Conservation (phyloP, 352 stramenopile genomes). For the Phytophthora idaei region DNA sequence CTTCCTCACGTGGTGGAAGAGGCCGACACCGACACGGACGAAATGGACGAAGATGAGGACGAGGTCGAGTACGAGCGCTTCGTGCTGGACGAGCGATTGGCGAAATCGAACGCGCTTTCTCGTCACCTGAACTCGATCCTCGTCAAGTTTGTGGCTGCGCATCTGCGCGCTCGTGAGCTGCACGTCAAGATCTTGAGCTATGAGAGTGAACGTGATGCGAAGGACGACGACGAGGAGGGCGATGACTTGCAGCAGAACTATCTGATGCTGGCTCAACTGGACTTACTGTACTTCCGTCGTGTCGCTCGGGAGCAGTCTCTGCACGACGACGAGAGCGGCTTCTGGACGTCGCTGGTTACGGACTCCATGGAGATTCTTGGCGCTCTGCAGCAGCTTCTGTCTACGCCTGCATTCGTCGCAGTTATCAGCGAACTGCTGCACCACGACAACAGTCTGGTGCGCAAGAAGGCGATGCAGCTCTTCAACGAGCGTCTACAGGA, state of each 20-base stretch:
- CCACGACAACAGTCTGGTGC: conserved; percentile 87
- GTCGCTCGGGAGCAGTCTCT: conserved; percentile 72
- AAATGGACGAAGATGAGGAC: conserved; percentile 73
- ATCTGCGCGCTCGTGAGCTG: conserved; percentile 69
- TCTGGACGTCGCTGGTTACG: conserved; percentile 60
- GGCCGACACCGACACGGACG: conserved; percentile 75
- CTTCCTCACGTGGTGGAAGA: conserved; percentile 71
- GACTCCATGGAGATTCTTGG: conserved; percentile 77
- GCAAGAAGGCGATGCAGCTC: conserved; percentile 89
- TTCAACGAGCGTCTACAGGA: conserved; percentile 88
- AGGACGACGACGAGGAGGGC: conserved; percentile 44
- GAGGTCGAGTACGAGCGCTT: conserved; percentile 59
- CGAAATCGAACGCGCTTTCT: conserved; percentile 41
- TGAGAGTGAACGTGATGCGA: conserved; percentile 43
- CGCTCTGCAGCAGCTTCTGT: conserved; percentile 84
- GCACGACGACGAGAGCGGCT: conserved; percentile 54
- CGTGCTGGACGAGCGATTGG: conserved; percentile 42
- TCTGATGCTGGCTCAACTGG: conserved; percentile 75
- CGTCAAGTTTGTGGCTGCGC: conserved; percentile 69
- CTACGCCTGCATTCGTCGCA: conserved; percentile 84
- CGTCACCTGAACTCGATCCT: conserved; percentile 70
- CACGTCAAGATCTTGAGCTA: conserved; percentile 77
- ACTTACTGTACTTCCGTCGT: conserved; percentile 84
- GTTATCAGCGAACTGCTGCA: conserved; percentile 86
- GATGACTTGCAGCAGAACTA: conserved; percentile 80